phyloP scores from a whole-genome alignment of 495 filamentous ascomycete genomes.

The Aspergillus kassunensis region DNA sequence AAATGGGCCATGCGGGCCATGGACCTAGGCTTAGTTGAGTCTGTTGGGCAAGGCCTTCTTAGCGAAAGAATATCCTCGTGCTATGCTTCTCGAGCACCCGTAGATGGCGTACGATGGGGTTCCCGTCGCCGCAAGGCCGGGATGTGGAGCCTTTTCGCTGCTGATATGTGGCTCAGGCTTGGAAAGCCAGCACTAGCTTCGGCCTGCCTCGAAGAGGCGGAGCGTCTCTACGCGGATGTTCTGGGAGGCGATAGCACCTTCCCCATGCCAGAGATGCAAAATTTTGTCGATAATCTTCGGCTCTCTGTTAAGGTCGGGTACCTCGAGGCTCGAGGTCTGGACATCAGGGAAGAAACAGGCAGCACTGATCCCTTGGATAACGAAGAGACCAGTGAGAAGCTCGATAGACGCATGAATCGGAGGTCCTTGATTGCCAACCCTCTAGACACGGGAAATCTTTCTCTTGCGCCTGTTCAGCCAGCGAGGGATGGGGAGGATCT shows the following conservation, averaged over 20 bases:
- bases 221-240: conserved; percentile 61
- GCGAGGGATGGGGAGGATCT: conserved; percentile 26
- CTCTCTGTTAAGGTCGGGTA: conserved; percentile 54
- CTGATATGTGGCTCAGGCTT: conserved; percentile 75
- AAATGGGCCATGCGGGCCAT: conserved; percentile 77
- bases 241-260: conserved; percentile 54
- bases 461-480: conserved; percentile 26
- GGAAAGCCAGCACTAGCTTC: conserved; percentile 67
- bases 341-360: conserved; percentile 30
- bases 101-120: conserved; percentile 62
- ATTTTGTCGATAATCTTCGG: conserved; percentile 58
- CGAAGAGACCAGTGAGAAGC: conserved; percentile 61
- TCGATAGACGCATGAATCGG: conserved; percentile 40
- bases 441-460: conserved; percentile 34
- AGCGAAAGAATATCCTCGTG: conserved; percentile 81
- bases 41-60: conserved; percentile 71
- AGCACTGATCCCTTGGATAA: conserved; percentile 32
- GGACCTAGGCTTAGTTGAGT: conserved; percentile 69
- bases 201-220: conserved; percentile 65
- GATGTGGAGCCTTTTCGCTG: conserved; percentile 81
- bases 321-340: conserved; percentile 35
- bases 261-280: conserved; percentile 51
- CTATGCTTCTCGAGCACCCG: conserved; percentile 67
- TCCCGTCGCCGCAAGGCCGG: conserved; percentile 75
- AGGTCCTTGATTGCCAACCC: conserved; percentile 38